Base-by-base conservation (phyloP, 192 early-diverging fungal species). In the Coemansia guatemalensis region DNA sequence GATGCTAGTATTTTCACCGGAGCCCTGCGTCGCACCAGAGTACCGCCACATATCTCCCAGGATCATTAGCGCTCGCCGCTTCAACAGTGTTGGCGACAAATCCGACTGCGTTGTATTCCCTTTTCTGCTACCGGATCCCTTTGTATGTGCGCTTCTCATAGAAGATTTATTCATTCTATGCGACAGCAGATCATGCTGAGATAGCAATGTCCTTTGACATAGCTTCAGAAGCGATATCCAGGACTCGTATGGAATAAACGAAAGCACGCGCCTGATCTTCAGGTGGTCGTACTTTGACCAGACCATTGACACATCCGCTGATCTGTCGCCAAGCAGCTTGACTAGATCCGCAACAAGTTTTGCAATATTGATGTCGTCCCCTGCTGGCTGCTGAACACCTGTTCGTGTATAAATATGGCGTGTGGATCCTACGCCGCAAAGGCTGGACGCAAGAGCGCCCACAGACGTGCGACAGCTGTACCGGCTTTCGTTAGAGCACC, bases 11-110 rank as follows among this genome's bases (percentile, higher is more conserved):
- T 48, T 53, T 39, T 49, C 27, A 20, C 63, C 65, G 20, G 58
- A 50, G 24, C 26, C 54, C 51, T 29, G 23, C 7, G 23, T 62
- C 48, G 48, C 44, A 2, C 57, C 68, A n/a, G 65, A 58, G 44
- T 62, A 62, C 5, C 75, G 62, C 62, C 67, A 72, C 75, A 78
- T 78, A 39, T 78, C 75, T 60, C 75, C 60, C 27, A 78, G 60
- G 18, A 78, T 30, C 70, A 78, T 64, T 53, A 73, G 47, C 23
- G 70, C 75, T n/a, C 75, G 75, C 29, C 70, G 66, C 62, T 71
- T 73, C 18, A 71, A 58, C 51, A 67, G 53, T 14, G 60, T 41
- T 18, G 58, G 67, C 25, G 75, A 67, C 75, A 70, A 69, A 11
- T 27, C 27, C 20, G 20, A 29, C 33, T 56, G 54, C 47, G n/a